Evolutionary conservation across 2,329 filamentous ascomycete species (phyloP), one percentile per base, ranked within the genome.

Genomic region (Monilinia aucupariae): DNA sequence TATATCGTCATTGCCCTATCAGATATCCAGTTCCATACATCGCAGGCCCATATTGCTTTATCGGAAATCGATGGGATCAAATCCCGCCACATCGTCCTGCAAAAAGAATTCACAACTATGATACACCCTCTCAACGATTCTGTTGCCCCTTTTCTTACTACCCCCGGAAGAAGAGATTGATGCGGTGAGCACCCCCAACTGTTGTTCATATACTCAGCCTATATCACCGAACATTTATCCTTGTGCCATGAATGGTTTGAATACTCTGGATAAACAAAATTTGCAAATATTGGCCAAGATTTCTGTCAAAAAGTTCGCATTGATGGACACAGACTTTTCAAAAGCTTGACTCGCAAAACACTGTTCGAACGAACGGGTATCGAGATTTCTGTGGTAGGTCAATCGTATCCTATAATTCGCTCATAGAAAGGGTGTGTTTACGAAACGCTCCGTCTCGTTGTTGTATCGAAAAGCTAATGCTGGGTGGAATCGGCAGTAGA

Each of bases 221-320:
- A 58, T 20, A 25, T 47, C n/a, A 47, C n/a, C 41, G 8, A 25
- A 10, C 20, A 22, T n/a, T 45, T 25, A 25, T 12, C 41, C 34
- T 20, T 34, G 54, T n/a, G n/a, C n/a, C 54, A 55, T 54, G 30
- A 55, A 37, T 30, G 59, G 50, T 34, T 37, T 47, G 34, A 32
- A 34, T n/a, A 34, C 7, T 47, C 27, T 41, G 13, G 25, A 52
- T 39, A n/a, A 34, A 41, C 37, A 39, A 25, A 25, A 53, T 30
- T 6, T 25, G 49, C n/a, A 41, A 12, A 53, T 54, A 12, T 17
- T 61, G 7, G 59, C 59, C 30, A 55, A 55, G 41, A 39, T 48
- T 47, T 45, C 59, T 55, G 59, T 47, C 59, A 61, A 61, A 61
- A 32, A 25, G 15, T 32, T 25, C 20, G 30, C 41, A 61, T 22